Conservation (phyloP, 371 early-diverging fungal species). For the Mucor racemosus region DNA sequence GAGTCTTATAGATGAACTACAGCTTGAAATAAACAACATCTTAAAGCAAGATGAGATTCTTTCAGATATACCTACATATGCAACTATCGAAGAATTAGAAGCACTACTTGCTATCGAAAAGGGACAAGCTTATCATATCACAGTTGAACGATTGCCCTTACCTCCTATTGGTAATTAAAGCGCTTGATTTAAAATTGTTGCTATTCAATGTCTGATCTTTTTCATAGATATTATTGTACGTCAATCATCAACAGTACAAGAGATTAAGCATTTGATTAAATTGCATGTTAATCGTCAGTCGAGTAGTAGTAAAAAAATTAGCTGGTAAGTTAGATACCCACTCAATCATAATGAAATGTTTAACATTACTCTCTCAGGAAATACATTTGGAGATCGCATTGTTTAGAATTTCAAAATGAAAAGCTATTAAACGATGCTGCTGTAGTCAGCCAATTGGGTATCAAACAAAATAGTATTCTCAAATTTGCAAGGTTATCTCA, state of each 20-base stretch:
- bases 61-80: conserved; percentile 18
- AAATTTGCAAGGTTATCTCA: conserved; percentile 33
- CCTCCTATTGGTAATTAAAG: conserved; percentile 34
- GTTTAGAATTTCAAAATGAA: conserved; percentile 29
- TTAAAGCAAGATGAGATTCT: conserved; percentile 32
- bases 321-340: conserved; percentile 18
- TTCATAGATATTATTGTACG: conserved; percentile 37
- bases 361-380: conserved; percentile 1
- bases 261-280: conserved; percentile 40
- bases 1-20: conserved; percentile 8
- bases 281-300: conserved; percentile 12
- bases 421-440: conserved; percentile 35
- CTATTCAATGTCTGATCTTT: neutral
- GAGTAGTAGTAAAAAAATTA: conserved; percentile 16
- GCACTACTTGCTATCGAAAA: conserved; percentile 45
- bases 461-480: conserved; percentile 39
- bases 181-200: neutral
- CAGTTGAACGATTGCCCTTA: conserved; percentile 35
- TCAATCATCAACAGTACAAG: conserved; percentile 38
- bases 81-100: conserved; percentile 36
- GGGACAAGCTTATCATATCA: conserved; percentile 42
- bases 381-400: conserved; percentile 48
- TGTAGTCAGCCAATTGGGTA: conserved; percentile 43
- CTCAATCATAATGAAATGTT: too few species aligned
- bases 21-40: conserved; percentile 26